phyloP scores from a whole-genome alignment of 352 stramenopile genomes.

The Globisporangium solare region DNA sequence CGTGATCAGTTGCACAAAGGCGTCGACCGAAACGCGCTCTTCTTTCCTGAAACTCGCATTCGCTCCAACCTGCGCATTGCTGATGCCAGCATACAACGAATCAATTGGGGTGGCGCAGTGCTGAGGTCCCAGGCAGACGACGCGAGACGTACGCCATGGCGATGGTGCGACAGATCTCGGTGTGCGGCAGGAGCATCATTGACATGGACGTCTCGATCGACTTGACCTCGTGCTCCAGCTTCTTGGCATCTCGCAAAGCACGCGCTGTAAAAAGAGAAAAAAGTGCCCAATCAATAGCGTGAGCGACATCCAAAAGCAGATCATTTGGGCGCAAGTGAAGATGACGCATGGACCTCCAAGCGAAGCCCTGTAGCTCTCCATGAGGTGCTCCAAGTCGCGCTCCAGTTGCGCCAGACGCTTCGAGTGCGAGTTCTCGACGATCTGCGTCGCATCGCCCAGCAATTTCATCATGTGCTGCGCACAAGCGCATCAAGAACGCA shows the following conservation, averaged over 20 bases:
- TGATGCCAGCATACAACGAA: slow-evolving; percentile 1
- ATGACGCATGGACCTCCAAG: slow-evolving; percentile 17
- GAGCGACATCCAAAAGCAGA: too few species aligned
- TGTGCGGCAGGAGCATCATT: slow-evolving; percentile 44
- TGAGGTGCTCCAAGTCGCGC: slow-evolving; percentile 22
- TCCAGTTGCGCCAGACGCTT: slow-evolving; percentile 26
- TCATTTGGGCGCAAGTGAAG: background rate
- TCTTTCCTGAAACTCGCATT: slow-evolving; percentile 17
- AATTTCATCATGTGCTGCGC: slow-evolving; percentile 25
- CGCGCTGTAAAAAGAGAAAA: slow-evolving; percentile 28
- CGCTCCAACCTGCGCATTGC: slow-evolving; percentile 35
- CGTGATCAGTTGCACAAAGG: slow-evolving; percentile 27
- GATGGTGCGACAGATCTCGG: slow-evolving; percentile 56
- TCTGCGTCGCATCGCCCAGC: slow-evolving; percentile 26
- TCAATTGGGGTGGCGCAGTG: too few species aligned
- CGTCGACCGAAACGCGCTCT: slow-evolving; percentile 24
- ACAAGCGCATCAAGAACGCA: background rate
- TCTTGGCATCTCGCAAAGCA: slow-evolving; percentile 24
- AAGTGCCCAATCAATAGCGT: too few species aligned
- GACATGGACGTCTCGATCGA: slow-evolving; percentile 43
- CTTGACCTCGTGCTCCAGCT: slow-evolving; percentile 34
- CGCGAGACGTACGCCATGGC: slow-evolving; percentile 31
- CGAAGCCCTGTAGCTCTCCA: slow-evolving; percentile 23
- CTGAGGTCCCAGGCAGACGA: too few species aligned
- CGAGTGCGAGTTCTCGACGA: slow-evolving; percentile 39